Evolutionary conservation across 192 early-diverging fungal species (phyloP), one percentile per base, ranked within the genome.

Genomic region (Allomyces javanicus): DNA sequence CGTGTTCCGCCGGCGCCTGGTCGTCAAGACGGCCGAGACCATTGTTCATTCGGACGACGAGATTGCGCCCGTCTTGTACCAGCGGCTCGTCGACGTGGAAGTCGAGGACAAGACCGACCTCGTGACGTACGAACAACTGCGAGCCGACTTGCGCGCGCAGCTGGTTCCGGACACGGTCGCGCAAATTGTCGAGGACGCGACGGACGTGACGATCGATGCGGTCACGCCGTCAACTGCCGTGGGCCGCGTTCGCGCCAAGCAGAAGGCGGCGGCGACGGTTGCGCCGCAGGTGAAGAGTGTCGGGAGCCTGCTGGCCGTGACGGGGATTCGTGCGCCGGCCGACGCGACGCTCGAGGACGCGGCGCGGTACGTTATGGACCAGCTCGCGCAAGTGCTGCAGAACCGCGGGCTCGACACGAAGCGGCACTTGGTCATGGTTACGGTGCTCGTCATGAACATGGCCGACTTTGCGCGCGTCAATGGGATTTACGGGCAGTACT

Each of bases 11-110:
- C 86, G 83, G 64, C 79, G 88, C 10, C 87, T 99, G 66, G 78
- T 89, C 4, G 65, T 93, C 89, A 88, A 76, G 33, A 85, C 91
- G 64, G 76, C 78, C 0, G 82, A 90, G 65, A 76, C 74, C 0
- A 74, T 94, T 11, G 74, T 83, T 19, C 92, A 96, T 71, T 89
- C 86, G 1, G 85, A 92, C 33, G 89, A 93, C 67, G 82, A 81
- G 0, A 81, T 87, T 69, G 90, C 91, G 10, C 82, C 84, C 26
- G 93, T 96, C 0, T 82, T 86, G 17, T 96, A 96, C 70, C 73
- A 94, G 67, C 69, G 73, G 26, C 81, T 94, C 67, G 85, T 79
- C 64, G 73, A 83, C 63, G 74, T 87, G 9, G 80, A 82, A 43
- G 24, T 86, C n/a, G 88, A 82, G 67, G 79, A 81, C 24, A 97